Conservation (phyloP, 75 land plant genomes). For the Pinus albicaulis region DNA sequence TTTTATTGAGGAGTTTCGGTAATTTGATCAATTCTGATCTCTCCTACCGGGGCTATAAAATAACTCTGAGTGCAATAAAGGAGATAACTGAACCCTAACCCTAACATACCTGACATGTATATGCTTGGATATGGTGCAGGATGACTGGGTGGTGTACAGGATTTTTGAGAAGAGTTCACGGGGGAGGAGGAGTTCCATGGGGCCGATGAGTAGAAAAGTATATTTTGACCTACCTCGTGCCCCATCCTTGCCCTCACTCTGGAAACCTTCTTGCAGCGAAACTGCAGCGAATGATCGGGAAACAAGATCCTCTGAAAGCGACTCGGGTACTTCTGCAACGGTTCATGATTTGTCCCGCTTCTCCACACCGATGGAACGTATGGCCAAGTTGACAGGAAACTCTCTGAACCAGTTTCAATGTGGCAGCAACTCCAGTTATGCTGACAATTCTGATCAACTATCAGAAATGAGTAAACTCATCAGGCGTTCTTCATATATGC, state of each 20-base stretch:
- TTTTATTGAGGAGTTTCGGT: neutral
- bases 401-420: neutral
- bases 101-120: too few relatives aligned
- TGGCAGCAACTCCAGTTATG: neutral
- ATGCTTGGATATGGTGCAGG: slow-evolving; percentile 11
- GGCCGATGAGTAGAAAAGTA: neutral
- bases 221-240: neutral
- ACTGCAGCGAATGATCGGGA: neutral
- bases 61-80: too few relatives aligned
- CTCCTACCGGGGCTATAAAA: too few relatives aligned
- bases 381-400: neutral
- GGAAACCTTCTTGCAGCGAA: neutral
- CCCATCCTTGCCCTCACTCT: neutral
- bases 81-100: too few relatives aligned
- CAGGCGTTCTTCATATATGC: neutral
- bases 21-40: neutral
- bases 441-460: neutral
- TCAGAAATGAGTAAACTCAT: neutral
- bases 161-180: slow-evolving; percentile 55
- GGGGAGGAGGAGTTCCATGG: slow-evolving; percentile 3
- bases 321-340: neutral
- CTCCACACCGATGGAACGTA: neutral
- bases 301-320: neutral
- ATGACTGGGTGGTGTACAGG: slow-evolving; percentile 68
- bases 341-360: neutral